phyloP scores from a whole-genome alignment of 345 rosid genomes.

The Brassica incana region DNA sequence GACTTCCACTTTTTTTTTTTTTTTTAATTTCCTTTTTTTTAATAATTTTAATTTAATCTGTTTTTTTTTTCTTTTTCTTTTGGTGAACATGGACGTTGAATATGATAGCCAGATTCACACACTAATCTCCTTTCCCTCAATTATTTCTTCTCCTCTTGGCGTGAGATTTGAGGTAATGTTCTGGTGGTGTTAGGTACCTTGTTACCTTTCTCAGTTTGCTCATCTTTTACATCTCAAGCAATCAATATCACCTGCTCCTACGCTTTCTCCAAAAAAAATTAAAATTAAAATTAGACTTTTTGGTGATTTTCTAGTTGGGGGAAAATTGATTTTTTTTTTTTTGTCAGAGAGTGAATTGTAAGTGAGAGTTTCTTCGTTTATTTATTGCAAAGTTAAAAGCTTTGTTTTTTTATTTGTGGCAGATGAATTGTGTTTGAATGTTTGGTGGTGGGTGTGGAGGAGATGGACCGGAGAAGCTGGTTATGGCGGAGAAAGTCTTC shows the following conservation, averaged over 20 bases:
- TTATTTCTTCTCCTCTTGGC: constrained; percentile 41
- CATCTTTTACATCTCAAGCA: constrained; percentile 39
- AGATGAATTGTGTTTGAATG: constrained; percentile 32
- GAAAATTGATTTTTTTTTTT: not conserved
- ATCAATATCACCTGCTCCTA: constrained; percentile 31
- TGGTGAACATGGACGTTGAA: constrained; percentile 44
- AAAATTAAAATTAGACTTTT: not conserved
- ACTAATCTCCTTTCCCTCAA: constrained; percentile 29
- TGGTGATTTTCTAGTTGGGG: constrained; percentile 14
- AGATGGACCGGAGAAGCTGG: constrained; percentile 73
- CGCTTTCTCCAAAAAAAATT: not conserved
- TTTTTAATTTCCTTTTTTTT: not conserved
- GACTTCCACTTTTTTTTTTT: constrained; percentile 16
- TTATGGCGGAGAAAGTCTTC: constrained; percentile 73
- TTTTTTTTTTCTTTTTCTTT: constrained; percentile 12
- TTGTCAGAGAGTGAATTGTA: constrained; percentile 51
- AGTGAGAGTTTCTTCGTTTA: constrained; percentile 44
- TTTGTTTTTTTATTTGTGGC: not conserved
- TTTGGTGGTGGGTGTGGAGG: constrained; percentile 29
- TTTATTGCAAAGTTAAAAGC: constrained; percentile 19
- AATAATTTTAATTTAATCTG: constrained; percentile 22
- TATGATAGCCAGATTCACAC: constrained; percentile 37
- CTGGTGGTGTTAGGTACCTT: constrained; percentile 33
- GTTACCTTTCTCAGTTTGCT: constrained; percentile 36
- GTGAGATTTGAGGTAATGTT: constrained; percentile 50